Percentiles rank a stretch among this genome's conserved stretches.
Evolutionary conservation across 306 rosid genomes (phyloP).

Genomic region (Pterocarpus santalinus): DNA sequence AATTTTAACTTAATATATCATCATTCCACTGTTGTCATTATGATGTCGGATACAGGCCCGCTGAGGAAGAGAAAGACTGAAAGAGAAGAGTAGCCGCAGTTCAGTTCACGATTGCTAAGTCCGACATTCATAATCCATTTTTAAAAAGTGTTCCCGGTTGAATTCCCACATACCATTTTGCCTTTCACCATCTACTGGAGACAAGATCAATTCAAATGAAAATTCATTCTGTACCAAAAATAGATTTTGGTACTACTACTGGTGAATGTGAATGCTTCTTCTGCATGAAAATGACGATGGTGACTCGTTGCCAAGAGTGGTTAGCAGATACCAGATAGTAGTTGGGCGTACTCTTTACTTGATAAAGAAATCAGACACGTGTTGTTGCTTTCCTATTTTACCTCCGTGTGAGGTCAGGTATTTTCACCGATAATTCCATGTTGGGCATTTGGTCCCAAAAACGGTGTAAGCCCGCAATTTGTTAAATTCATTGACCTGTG

Average conservation of each 20-base stretch:
- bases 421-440: not conserved
- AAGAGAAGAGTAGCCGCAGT: not conserved
- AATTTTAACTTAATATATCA: not conserved
- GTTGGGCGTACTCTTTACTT: slow-evolving; percentile 22
- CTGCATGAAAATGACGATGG: not conserved
- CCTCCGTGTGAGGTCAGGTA: not conserved
- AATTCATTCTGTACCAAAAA: not conserved
- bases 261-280: not conserved
- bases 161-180: not conserved
- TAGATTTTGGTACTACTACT: not conserved
- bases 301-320: not conserved
- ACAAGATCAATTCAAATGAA: not conserved
- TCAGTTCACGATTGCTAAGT: not conserved
- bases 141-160: not conserved
- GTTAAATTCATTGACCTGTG: not conserved
- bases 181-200: not conserved
- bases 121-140: not conserved
- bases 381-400: not conserved
- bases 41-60: not conserved
- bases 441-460: not conserved
- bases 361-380: not conserved
- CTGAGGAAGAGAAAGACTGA: not conserved
- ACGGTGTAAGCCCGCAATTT: too few species aligned
- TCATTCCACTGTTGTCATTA: slow-evolving; percentile 16
- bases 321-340: not conserved